These are phyloP conservation scores for Diplodia scrobiculata DNA, from an alignment of 2,329 filamentous ascomycete genomes.

Conservation along the genomic window DNA sequence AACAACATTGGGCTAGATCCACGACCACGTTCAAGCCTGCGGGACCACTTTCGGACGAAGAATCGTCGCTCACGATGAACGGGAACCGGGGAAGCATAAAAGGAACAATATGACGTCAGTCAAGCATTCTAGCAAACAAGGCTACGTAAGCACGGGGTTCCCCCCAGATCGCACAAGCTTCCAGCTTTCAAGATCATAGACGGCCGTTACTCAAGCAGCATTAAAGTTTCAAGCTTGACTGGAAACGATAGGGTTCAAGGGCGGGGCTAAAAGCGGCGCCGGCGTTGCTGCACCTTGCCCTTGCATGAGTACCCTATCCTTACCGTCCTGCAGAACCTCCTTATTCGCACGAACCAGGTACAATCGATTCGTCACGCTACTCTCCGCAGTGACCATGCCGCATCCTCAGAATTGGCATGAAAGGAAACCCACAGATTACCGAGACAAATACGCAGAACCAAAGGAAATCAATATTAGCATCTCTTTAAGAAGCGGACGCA, in stretches of 20 bases:
- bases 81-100: neutral
- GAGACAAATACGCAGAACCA: conserved; percentile 1
- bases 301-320: conserved; percentile 13
- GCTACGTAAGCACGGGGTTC: neutral
- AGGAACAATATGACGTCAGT: neutral
- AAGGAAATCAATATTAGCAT: conserved; percentile 22
- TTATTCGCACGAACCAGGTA: conserved; percentile 7
- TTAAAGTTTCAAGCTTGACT: conserved; percentile 24
- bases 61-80: neutral
- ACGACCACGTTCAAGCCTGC: neutral
- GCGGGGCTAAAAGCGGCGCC: neutral
- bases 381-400: neutral
- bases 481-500: conserved; percentile 16
- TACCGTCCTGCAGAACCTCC: neutral
- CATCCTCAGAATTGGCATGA: neutral
- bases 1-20: neutral
- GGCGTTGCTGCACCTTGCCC: neutral
- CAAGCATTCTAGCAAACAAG: neutral
- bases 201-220: neutral
- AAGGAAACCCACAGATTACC: neutral
- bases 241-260: neutral
- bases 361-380: conserved; percentile 2
- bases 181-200: neutral
- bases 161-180: neutral
- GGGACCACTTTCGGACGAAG: neutral